Percentiles rank a stretch among this genome's conserved stretches.
These are phyloP conservation scores for Nakazawaea anatomiae DNA, from an alignment of 805 yeast species.

Conservation along the genomic window DNA sequence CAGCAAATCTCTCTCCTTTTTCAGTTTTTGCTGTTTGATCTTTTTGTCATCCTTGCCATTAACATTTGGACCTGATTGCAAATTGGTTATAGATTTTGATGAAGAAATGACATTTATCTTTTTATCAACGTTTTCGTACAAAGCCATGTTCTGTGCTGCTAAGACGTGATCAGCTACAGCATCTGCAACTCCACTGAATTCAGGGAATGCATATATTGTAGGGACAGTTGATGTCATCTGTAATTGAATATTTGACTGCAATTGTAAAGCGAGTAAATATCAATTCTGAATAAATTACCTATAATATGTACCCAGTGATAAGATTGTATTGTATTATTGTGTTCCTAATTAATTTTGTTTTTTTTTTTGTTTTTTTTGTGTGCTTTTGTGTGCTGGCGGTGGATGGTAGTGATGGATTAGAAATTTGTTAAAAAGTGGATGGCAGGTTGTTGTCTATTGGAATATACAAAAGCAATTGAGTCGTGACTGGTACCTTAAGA, in stretches of 20 bases:
- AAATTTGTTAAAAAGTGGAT: too few species aligned
- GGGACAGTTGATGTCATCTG: constrained; percentile 91
- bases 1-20: constrained; percentile 41
- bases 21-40: constrained; percentile 23
- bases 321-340: too few species aligned
- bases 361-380: background rate
- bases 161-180: constrained; percentile 96
- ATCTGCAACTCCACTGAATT: constrained; percentile 84
- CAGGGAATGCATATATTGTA: constrained; percentile 86
- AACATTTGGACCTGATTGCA: background rate
- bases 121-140: constrained; percentile 28
- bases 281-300: background rate
- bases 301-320: too few species aligned
- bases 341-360: background rate
- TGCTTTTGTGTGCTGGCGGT: too few species aligned
- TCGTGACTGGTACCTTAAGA: background rate
- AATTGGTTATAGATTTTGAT: constrained; percentile 16
- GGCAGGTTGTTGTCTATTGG: background rate
- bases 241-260: background rate
- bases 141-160: constrained; percentile 75
- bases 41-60: constrained; percentile 6
- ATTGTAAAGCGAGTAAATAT: background rate
- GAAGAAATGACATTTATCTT: constrained; percentile 12
- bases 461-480: background rate
- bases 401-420: too few species aligned